These are phyloP conservation scores for Coccomyxa sp. DNA, from an alignment of 139 green algal genomes.

Conservation along the genomic window DNA sequence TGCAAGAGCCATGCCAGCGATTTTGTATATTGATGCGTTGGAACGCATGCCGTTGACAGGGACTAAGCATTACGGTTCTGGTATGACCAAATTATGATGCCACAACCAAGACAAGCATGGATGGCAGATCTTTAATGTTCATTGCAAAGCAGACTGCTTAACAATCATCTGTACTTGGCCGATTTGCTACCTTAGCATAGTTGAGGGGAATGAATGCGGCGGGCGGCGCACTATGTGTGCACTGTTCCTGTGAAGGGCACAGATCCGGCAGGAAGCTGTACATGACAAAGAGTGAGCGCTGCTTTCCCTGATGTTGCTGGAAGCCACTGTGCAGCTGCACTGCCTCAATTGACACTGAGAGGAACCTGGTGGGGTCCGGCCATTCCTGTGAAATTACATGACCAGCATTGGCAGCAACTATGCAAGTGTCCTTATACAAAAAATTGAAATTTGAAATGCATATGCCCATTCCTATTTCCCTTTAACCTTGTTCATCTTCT, in stretches of 20 bases:
- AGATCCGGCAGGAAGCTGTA: constrained; percentile 11
- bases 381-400: background rate
- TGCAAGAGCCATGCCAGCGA: background rate
- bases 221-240: constrained; percentile 1
- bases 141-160: too few relatives aligned
- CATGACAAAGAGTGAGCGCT: background rate
- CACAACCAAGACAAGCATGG: too few relatives aligned
- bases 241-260: constrained; percentile 1
- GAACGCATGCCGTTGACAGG: too few relatives aligned
- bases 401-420: background rate
- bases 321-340: background rate
- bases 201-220: background rate
- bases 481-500: background rate
- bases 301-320: background rate
- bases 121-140: too few relatives aligned
- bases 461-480: background rate
- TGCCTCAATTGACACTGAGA: background rate
- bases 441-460: background rate
- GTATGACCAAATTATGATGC: too few relatives aligned
- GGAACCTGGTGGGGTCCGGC: background rate
- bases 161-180: too few relatives aligned
- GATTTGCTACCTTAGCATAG: too few relatives aligned
- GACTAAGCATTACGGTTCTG: too few relatives aligned
- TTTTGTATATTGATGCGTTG: too few relatives aligned
- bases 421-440: background rate